A percentile compares a stretch with the other conserved stretches of the same genome.
phyloP scores from a whole-genome alignment of 2,329 filamentous ascomycete species.

The Aspergillus quadrilineatus region DNA sequence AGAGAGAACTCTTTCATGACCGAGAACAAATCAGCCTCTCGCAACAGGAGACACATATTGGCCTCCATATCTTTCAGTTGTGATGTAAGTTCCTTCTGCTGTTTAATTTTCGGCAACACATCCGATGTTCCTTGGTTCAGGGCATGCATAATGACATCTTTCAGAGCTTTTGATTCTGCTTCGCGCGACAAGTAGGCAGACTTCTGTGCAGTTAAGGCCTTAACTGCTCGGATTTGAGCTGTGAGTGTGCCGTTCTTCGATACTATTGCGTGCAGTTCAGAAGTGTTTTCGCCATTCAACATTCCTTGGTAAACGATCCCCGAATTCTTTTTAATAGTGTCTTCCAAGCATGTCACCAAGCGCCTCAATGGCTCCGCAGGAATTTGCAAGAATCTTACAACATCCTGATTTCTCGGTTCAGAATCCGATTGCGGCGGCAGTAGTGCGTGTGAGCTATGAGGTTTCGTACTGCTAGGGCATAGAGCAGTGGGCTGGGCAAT shows the following conservation, averaged over 20 bases:
- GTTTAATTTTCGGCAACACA: conserved; percentile 33
- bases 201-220: conserved; percentile 32
- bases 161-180: conserved; percentile 35
- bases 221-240: conserved; percentile 39
- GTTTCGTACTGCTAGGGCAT: not conserved
- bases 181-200: conserved; percentile 27
- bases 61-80: conserved; percentile 36
- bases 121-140: conserved; percentile 36
- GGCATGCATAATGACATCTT: conserved; percentile 35
- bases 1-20: conserved; percentile 1
- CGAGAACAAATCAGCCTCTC: conserved; percentile 30
- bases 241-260: conserved; percentile 37
- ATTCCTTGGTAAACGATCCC: conserved; percentile 38
- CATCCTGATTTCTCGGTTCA: conserved; percentile 24
- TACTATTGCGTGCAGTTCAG: conserved; percentile 29
- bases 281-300: conserved; percentile 36
- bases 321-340: conserved; percentile 35
- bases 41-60: conserved; percentile 36
- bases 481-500: not conserved
- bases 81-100: conserved; percentile 33
- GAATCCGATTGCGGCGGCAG: conserved; percentile 1
- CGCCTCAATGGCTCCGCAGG: conserved; percentile 26
- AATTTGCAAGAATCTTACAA: conserved; percentile 36
- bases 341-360: conserved; percentile 30
- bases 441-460: conserved; percentile 9